Base-by-base conservation (phyloP, 208 protist genomes). In the Blechomonas ayalai region DNA sequence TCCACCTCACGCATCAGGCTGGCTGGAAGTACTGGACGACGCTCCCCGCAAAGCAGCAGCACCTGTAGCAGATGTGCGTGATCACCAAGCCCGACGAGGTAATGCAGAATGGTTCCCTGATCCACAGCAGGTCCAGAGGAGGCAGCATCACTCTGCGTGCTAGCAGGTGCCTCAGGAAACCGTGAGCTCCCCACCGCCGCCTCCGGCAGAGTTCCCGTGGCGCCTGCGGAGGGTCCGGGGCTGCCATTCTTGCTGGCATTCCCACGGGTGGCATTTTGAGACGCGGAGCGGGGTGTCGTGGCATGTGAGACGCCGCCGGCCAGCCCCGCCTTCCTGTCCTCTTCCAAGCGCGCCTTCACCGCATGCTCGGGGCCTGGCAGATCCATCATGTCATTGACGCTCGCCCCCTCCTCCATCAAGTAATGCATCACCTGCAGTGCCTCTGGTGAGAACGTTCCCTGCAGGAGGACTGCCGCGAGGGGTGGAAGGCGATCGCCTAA, bases 51-150 rank as follows among this genome's bases (percentile, higher is more conserved):
- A 4, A 80, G 42, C 8, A 70, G 50, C 9, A 90, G 74, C 18
- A 84, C 52, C 27, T 76, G 66, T 27, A 84, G 41, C 37, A 90
- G 53, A 18, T 75, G 63, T 7, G 53, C 56, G 33, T 71, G 67
- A 28, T 90, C 77, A 13, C 67, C 66, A 28, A 72, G 55, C 32
- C 65, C 61, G 23, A 90, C 67, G n/a, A 86, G 51, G 37, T 80
- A 77, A 52, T 90, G 82, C 53, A 90, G 28, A n/a, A 90, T 18
- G 0, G 76, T 76, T 3, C 82, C 82, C 0, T 40, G 16, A 28
- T 67, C 31, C 9, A 8, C 8, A 10, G 29, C 7, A 7, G 6
- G n/a, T 25, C 13, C 29, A 13, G n/a, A 8, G 19, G 24, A 22
- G 10, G 9, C 31, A 8, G n/a, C 45, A n/a, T n/a, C n/a, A n/a